Evolutionary conservation across 225 moss, liverwort and hornwort genomes (phyloP).

Genomic region (Physcomitrellopsis africana): DNA sequence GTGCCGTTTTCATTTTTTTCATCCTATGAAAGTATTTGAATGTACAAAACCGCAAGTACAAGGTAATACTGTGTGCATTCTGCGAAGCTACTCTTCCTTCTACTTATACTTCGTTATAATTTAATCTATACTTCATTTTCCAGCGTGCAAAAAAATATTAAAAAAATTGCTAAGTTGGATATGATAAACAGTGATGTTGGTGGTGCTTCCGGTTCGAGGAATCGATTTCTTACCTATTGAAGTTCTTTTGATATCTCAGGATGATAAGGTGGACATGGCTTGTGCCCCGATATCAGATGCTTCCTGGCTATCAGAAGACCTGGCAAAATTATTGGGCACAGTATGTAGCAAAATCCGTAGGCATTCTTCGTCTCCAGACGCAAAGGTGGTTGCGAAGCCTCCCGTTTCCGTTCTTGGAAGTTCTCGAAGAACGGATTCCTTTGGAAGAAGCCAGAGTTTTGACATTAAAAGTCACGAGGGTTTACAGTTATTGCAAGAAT

Average conservation of each 20-base stretch:
- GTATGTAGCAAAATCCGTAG: slow-evolving; percentile 63
- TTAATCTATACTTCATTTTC: too few species aligned
- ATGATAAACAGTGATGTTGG: background rate
- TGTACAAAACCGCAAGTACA: background rate
- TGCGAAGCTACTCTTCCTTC: slow-evolving; percentile 15
- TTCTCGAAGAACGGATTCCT: slow-evolving; percentile 33
- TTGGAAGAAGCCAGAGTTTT: slow-evolving; percentile 53
- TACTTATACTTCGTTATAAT: background rate
- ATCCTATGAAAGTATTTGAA: slow-evolving; percentile 11
- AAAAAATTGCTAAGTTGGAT: background rate
- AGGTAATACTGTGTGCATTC: slow-evolving; percentile 6
- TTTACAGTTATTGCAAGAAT: slow-evolving; percentile 61
- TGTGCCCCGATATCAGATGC: slow-evolving; percentile 61
- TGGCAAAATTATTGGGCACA: slow-evolving; percentile 55
- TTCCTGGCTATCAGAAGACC: slow-evolving; percentile 59
- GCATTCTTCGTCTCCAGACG: slow-evolving; percentile 34
- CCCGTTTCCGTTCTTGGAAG: slow-evolving; percentile 33
- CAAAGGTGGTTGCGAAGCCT: slow-evolving; percentile 41
- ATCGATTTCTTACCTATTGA: slow-evolving; percentile 12
- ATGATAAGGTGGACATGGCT: slow-evolving; percentile 64
- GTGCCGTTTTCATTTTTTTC: slow-evolving; percentile 14
- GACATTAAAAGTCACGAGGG: slow-evolving; percentile 55
- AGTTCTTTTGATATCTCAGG: slow-evolving; percentile 35
- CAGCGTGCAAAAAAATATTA: too few species aligned
- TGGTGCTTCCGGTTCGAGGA: slow-evolving; percentile 10